These are phyloP conservation scores for Massarina eburnea DNA, from an alignment of 2,329 filamentous ascomycete genomes.

Conservation along the genomic window DNA sequence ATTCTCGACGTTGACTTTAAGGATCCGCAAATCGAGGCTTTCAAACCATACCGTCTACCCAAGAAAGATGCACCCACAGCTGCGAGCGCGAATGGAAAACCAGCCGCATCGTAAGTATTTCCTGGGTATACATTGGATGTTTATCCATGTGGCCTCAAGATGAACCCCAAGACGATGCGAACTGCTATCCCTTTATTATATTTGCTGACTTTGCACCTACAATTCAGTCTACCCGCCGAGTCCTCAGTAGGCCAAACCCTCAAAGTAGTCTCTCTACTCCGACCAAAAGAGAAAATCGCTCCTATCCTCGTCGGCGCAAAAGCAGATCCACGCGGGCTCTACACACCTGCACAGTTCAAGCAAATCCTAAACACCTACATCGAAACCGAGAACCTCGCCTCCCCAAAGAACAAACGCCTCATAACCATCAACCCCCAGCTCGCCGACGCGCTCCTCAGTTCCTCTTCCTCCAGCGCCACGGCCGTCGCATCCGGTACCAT, in stretches of 20 bases:
- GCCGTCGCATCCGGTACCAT: conserved; percentile 60
- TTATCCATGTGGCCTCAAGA: no score
- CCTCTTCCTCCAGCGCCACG: conserved; percentile 56
- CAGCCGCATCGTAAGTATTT: conserved; percentile 44
- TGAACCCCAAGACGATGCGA: no score
- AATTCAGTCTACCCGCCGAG: conserved; percentile 42
- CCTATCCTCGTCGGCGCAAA: conserved; percentile 56
- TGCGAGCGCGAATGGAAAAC: conserved; percentile 41
- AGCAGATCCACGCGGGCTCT: conserved; percentile 56
- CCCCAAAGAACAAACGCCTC: conserved; percentile 61
- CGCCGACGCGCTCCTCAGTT: conserved; percentile 62
- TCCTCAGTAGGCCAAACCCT: conserved; percentile 51
- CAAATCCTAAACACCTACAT: conserved; percentile 60
- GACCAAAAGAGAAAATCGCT: conserved; percentile 59
- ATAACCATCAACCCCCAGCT: conserved; percentile 64
- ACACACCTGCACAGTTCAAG: conserved; percentile 62
- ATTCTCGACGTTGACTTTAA: conserved; percentile 67
- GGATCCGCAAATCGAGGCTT: conserved; percentile 55
- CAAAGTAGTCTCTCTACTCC: conserved; percentile 57
- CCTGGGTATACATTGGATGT: no score
- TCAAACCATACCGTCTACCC: conserved; percentile 64
- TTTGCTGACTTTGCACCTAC: no score
- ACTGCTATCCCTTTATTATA: no score
- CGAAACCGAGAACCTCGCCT: conserved; percentile 59
- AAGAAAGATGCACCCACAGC: conserved; percentile 52